Evolutionary conservation across 306 rosid genomes (phyloP).

Genomic region (Parietaria judaica): DNA sequence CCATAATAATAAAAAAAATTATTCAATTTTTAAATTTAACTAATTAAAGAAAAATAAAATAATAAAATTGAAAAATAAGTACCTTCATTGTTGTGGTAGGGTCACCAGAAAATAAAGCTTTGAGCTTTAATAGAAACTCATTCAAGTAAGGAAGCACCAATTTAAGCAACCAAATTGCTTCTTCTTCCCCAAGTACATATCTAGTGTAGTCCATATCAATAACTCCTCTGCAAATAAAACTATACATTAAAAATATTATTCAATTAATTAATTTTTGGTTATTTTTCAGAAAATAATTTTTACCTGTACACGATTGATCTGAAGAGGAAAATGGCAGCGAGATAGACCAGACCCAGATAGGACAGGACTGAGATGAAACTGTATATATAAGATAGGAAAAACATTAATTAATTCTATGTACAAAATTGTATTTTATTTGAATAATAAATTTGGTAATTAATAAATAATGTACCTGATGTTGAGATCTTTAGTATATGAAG

Average conservation of each 20-base stretch:
- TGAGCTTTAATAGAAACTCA: constrained; percentile 59
- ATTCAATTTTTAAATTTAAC: not conserved
- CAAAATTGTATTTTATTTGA: too few species aligned
- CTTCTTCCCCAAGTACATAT: constrained; percentile 64
- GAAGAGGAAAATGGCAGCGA: constrained; percentile 64
- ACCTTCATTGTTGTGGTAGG: constrained; percentile 90
- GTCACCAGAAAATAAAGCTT: constrained; percentile 80
- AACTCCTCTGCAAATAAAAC: constrained; percentile 30
- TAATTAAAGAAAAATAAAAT: not conserved
- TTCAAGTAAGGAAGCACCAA: constrained; percentile 68
- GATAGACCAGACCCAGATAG: constrained; percentile 66
- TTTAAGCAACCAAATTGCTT: constrained; percentile 68
- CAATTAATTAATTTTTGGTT: not conserved
- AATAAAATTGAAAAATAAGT: not conserved
- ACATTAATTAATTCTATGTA: not conserved
- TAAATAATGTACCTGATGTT: constrained; percentile 52
- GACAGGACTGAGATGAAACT: constrained; percentile 76
- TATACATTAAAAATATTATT: too few species aligned
- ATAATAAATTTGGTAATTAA: not conserved
- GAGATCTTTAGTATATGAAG: constrained; percentile 60
- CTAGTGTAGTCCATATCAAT: constrained; percentile 36
- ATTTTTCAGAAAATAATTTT: not conserved
- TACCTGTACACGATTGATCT: constrained; percentile 74
- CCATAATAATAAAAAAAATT: not conserved
- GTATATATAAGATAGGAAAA: constrained; percentile 18